Evolutionary conservation across 495 filamentous ascomycete species (phyloP).

Genomic region (Copromyces sp.): DNA sequence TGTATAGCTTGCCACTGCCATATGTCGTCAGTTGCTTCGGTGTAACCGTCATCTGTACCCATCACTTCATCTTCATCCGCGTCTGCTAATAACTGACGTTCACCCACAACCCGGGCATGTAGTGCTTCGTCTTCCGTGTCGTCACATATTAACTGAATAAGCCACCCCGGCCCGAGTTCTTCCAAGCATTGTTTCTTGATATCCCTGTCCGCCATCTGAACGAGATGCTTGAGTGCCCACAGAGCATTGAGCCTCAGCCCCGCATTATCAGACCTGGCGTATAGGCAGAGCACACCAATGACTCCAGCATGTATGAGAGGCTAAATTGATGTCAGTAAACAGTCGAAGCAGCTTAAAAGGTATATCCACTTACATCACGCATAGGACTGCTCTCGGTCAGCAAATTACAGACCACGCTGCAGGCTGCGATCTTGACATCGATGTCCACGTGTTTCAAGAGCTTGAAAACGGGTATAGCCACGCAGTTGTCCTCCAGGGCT

Average conservation of each 20-base stretch:
- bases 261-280: conserved; percentile 66
- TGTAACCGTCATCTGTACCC: conserved; percentile 34
- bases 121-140: conserved; percentile 43
- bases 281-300: conserved; percentile 66
- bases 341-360: background rate
- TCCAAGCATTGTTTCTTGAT: conserved; percentile 68
- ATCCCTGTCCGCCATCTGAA: conserved; percentile 53
- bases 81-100: conserved; percentile 11
- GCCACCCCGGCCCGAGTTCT: conserved; percentile 66
- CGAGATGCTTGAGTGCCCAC: conserved; percentile 88
- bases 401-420: conserved; percentile 71
- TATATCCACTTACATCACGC: conserved; percentile 54
- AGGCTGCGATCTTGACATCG: conserved; percentile 78
- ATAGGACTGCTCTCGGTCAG: conserved; percentile 82
- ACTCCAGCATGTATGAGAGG: conserved; percentile 66
- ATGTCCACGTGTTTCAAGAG: conserved; percentile 67
- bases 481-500: conserved; percentile 72
- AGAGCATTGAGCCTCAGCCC: conserved; percentile 69
- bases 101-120: conserved; percentile 21
- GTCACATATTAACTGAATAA: conserved; percentile 62
- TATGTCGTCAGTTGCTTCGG: conserved; percentile 16
- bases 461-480: conserved; percentile 67
- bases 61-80: conserved; percentile 55
- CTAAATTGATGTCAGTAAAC: conserved; percentile 34
- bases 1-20: conserved; percentile 14